These are phyloP conservation scores for Steccherinum ochraceum DNA, from an alignment of 768 basidiomycete species.

Conservation along the genomic window DNA sequence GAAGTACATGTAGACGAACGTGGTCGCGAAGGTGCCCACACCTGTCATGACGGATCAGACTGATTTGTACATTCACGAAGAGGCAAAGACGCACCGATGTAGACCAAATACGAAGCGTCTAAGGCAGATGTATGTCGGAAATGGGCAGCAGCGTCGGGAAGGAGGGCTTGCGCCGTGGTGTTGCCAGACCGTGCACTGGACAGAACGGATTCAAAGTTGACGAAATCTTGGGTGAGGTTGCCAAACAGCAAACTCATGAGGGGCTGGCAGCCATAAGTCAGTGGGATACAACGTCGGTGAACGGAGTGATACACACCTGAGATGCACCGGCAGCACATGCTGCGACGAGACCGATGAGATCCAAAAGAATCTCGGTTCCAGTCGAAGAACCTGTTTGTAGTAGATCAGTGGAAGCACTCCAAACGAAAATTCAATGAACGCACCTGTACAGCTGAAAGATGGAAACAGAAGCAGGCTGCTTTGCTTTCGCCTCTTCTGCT, in stretches of 20 bases:
- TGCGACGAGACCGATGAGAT: conserved; percentile 65
- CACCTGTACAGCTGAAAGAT: conserved; percentile 24
- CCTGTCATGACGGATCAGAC: conserved; percentile 24
- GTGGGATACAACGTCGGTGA: conserved; percentile 39
- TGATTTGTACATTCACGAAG: conserved; percentile 54
- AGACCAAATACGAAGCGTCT: conserved; percentile 60
- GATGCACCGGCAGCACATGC: conserved; percentile 78
- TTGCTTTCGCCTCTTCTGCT: neutral
- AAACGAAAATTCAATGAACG: neutral
- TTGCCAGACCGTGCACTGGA: conserved; percentile 46
- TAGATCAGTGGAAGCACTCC: neutral
- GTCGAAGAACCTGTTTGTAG: conserved; percentile 60
- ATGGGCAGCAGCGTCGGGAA: conserved; percentile 7
- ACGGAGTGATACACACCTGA: conserved; percentile 50
- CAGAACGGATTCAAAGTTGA: conserved; percentile 41
- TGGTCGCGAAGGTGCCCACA: conserved; percentile 73
- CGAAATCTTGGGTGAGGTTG: conserved; percentile 68
- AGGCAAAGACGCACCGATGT: conserved; percentile 69
- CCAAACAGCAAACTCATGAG: conserved; percentile 85
- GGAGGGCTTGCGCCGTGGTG: neutral
- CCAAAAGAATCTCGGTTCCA: conserved; percentile 53
- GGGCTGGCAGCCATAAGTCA: conserved; percentile 34
- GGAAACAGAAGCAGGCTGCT: conserved; percentile 21
- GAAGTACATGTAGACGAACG: conserved; percentile 74
- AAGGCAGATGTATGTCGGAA: conserved; percentile 49